phyloP scores from a whole-genome alignment of 2,329 filamentous ascomycete genomes.

The Dryadomyces quercivorus region DNA sequence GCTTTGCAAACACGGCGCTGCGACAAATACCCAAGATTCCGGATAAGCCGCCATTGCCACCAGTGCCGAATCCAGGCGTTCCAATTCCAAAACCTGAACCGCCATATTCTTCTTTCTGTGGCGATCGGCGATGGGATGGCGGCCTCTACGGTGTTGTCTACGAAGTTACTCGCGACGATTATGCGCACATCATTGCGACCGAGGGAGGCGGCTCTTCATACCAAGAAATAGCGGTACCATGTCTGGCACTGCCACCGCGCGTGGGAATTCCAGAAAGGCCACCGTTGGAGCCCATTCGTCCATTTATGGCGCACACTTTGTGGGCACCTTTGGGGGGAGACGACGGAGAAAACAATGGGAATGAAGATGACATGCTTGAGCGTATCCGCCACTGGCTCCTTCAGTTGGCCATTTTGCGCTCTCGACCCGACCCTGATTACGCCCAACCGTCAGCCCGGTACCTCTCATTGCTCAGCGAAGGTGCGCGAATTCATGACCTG shows the following conservation, averaged over 20 bases:
- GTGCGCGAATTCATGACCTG: constrained; percentile 68
- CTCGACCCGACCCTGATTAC: constrained; percentile 55
- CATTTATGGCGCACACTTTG: constrained; percentile 78
- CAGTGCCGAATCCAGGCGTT: constrained; percentile 3
- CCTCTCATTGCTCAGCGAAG: constrained; percentile 64
- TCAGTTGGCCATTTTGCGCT: constrained; percentile 30
- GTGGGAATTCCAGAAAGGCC: constrained; percentile 53
- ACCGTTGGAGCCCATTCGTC: constrained; percentile 38
- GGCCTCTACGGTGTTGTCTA: constrained; percentile 90
- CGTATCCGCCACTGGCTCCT: constrained; percentile 16
- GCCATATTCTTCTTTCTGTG: constrained; percentile 18
- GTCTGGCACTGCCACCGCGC: constrained; percentile 50
- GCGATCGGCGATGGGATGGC: constrained; percentile 56
- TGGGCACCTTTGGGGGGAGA: constrained; percentile 49
- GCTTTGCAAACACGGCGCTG: constrained; percentile 73
- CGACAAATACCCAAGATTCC: constrained; percentile 37
- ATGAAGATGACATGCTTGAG: constrained; percentile 9
- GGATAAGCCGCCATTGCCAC: constrained; percentile 17
- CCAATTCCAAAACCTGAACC: neutral
- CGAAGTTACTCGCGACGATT: constrained; percentile 77
- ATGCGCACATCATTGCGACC: constrained; percentile 73
- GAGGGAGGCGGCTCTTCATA: constrained; percentile 85
- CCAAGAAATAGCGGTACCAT: constrained; percentile 68
- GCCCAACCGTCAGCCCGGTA: constrained; percentile 79
- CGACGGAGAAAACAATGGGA: constrained; percentile 11